Conservation (phyloP, 2,329 filamentous ascomycete species). For the Dothideomycetes sp. region DNA sequence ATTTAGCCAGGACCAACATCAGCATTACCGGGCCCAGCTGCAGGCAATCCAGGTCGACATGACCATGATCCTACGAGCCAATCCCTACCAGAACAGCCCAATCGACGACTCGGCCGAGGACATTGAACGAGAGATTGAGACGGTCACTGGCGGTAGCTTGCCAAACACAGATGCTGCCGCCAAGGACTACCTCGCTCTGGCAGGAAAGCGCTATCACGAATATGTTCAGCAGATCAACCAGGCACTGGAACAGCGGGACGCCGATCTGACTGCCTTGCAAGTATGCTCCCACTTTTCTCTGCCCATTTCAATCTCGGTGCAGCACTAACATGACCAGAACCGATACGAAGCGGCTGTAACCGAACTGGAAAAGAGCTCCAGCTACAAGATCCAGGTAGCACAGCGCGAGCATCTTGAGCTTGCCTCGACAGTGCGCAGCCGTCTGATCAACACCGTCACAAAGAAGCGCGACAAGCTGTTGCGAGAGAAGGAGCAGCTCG, state of each 20-base stretch:
- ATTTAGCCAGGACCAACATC: constrained; percentile 72
- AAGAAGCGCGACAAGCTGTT: constrained; percentile 49
- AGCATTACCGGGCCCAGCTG: constrained; percentile 79
- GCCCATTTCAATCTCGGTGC: not conserved
- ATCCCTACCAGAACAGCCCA: constrained; percentile 63
- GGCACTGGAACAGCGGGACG: constrained; percentile 77
- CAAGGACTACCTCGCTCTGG: constrained; percentile 55
- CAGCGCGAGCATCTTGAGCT: constrained; percentile 54
- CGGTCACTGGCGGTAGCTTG: constrained; percentile 33
- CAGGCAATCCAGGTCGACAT: constrained; percentile 89
- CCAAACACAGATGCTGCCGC: constrained; percentile 45
- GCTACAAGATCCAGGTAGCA: constrained; percentile 53
- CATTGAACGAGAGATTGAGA: constrained; percentile 50
- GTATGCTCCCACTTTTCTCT: constrained; percentile 37
- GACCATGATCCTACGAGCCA: constrained; percentile 72
- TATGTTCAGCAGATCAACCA: constrained; percentile 84
- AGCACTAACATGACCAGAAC: constrained; percentile 36
- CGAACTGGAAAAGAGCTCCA: constrained; percentile 47
- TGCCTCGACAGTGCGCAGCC: constrained; percentile 50
- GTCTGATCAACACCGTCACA: constrained; percentile 49
- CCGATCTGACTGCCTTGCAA: constrained; percentile 69
- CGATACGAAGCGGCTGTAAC: constrained; percentile 48
- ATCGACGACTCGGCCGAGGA: constrained; percentile 58
- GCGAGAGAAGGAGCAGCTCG: constrained; percentile 58
- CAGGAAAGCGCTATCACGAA: constrained; percentile 73